Conservation (phyloP, 2,329 filamentous ascomycete species). For the Verticillium albo-atrum region DNA sequence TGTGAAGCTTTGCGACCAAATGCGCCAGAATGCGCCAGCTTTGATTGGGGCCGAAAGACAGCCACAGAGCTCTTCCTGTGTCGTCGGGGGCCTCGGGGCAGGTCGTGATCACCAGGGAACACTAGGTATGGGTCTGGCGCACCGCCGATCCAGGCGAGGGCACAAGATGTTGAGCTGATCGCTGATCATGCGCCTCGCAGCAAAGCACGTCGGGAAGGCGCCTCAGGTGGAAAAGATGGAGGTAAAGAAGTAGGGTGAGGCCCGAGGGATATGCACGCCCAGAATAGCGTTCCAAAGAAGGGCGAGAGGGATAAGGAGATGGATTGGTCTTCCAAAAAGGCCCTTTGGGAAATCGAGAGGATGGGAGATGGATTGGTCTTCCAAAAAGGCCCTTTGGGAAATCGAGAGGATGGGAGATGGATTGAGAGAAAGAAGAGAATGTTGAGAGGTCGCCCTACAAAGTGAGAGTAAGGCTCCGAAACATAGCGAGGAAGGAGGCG, state of each 20-base stretch:
- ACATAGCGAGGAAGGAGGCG: too few species aligned
- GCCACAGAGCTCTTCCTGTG: not conserved
- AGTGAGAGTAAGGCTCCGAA: too few species aligned
- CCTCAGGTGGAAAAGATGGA: not conserved
- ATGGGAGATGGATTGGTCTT: too few species aligned
- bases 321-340: not conserved
- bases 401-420: not conserved
- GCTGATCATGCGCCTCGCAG: not conserved
- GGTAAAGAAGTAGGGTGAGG: not conserved
- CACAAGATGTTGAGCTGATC: not conserved
- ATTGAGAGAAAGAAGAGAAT: not conserved
- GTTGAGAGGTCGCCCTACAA: not conserved
- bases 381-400: not conserved
- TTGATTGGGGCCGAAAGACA: not conserved
- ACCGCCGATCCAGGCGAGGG: not conserved
- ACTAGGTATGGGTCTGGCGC: not conserved
- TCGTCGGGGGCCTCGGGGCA: not conserved
- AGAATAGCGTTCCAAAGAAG: not conserved
- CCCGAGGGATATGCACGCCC: not conserved
- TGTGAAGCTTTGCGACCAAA: not conserved
- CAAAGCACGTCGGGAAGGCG: not conserved
- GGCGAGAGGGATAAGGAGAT: not conserved
- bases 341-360: constrained; percentile 25
- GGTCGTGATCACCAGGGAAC: not conserved
- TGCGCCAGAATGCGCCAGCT: not conserved